A percentile compares a stretch with the other conserved stretches of the same genome.
Conservation (phyloP, 2,329 filamentous ascomycete genomes). For the Colletotrichum euphorbiae region DNA sequence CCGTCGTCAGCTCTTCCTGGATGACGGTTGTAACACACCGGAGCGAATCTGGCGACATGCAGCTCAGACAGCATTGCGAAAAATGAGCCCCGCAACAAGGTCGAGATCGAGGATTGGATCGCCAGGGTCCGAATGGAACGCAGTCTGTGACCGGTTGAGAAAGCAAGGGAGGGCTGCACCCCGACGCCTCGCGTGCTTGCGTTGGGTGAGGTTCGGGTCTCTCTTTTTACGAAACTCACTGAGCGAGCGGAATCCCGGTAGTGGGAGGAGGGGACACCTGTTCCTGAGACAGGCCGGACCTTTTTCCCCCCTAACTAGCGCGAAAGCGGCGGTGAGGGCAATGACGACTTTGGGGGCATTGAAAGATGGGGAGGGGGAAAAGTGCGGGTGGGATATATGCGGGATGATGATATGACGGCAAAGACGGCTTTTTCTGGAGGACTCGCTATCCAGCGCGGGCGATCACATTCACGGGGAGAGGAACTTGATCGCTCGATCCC, state of each 20-base stretch:
- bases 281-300: conserved; percentile 28
- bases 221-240: not conserved
- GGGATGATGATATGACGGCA: conserved; percentile 37
- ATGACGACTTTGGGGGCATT: not conserved
- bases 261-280: conserved; percentile 11
- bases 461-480: not conserved
- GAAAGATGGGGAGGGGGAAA: conserved; percentile 3
- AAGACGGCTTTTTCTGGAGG: conserved; percentile 10
- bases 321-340: conserved; percentile 27
- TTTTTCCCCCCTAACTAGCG: conserved; percentile 11
- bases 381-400: conserved; percentile 17
- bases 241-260: too few relatives aligned
- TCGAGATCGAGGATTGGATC: conserved; percentile 16
- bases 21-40: conserved; percentile 6
- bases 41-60: conserved; percentile 16
- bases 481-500: not conserved
- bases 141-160: not conserved
- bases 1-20: conserved; percentile 8
- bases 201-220: conserved; percentile 2
- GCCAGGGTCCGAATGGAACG: conserved; percentile 28
- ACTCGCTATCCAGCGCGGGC: not conserved
- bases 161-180: conserved; percentile 11
- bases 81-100: conserved; percentile 4
- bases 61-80: conserved; percentile 13
- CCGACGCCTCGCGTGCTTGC: not conserved